Evolutionary conservation across 2,329 filamentous ascomycete species (phyloP).

Genomic region (Aureobasidium zeae): DNA sequence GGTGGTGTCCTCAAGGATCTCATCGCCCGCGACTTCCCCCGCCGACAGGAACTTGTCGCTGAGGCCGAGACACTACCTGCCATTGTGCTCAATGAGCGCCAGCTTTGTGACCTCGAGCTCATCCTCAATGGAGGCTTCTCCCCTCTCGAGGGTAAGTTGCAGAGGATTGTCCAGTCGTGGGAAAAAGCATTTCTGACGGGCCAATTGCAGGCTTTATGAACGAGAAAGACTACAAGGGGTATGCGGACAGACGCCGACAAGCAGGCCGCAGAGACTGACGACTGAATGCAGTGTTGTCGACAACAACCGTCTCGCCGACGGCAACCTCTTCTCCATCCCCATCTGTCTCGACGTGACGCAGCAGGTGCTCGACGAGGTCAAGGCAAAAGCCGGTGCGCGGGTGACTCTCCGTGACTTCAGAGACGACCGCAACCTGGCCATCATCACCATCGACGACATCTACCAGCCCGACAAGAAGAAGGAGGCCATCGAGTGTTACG

Average conservation of each 20-base stretch:
- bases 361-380: constrained; percentile 62
- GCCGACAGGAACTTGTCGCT: constrained; percentile 65
- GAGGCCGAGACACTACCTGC: constrained; percentile 85
- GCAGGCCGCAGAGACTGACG: constrained; percentile 24
- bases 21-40: constrained; percentile 80
- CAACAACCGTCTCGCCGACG: constrained; percentile 76
- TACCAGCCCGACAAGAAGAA: constrained; percentile 90
- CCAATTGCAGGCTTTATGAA: constrained; percentile 76
- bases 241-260: constrained; percentile 27
- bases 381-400: constrained; percentile 69
- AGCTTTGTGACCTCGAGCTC: constrained; percentile 95
- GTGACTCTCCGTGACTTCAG: constrained; percentile 89
- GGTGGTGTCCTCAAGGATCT: constrained; percentile 97
- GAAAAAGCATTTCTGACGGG: background rate
- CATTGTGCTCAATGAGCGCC: constrained; percentile 77
- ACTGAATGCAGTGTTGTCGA: constrained; percentile 63
- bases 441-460: constrained; percentile 89
- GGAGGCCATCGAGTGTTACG: constrained; percentile 91
- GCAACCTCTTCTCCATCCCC: constrained; percentile 90
- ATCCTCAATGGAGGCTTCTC: constrained; percentile 98
- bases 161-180: constrained; percentile 21
- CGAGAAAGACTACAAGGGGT: constrained; percentile 94
- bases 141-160: constrained; percentile 75
- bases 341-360: constrained; percentile 84
- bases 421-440: constrained; percentile 92